phyloP scores from a whole-genome alignment of 1,284 basidiomycete genomes.

The Retiboletus fuscus region DNA sequence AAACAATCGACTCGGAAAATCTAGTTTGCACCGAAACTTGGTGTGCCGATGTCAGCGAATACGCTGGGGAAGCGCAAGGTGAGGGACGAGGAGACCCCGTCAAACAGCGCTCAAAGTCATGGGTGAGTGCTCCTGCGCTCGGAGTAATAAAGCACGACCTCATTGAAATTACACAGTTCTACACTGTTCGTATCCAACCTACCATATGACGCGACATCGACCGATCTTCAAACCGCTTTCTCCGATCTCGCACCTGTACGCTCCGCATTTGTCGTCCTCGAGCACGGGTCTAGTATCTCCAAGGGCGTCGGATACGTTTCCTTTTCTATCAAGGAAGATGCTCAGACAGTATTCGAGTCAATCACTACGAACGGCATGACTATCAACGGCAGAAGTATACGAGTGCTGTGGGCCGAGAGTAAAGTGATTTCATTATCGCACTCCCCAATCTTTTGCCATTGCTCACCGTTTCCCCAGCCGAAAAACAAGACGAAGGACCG shows the following conservation, averaged over 20 bases:
- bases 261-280: constrained; percentile 93
- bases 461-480: constrained; percentile 43
- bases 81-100: constrained; percentile 52
- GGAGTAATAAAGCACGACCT: background rate
- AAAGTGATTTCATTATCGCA: constrained; percentile 62
- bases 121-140: constrained; percentile 32
- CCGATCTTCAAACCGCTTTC: constrained; percentile 92
- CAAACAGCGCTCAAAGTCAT: constrained; percentile 31
- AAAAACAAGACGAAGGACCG: constrained; percentile 58
- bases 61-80: constrained; percentile 67
- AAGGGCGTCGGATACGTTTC: constrained; percentile 99
- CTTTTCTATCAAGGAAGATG: constrained; percentile 92
- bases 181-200: constrained; percentile 87
- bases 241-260: constrained; percentile 95
- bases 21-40: background rate
- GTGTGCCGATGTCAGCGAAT: constrained; percentile 31
- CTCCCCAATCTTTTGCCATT: constrained; percentile 7
- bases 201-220: constrained; percentile 90
- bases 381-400: constrained; percentile 74
- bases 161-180: constrained; percentile 54
- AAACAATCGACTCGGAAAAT: too few relatives aligned
- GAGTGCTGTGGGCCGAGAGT: constrained; percentile 84
- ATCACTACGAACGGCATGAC: constrained; percentile 66
- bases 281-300: constrained; percentile 82
- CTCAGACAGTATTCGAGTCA: constrained; percentile 77